These are phyloP conservation scores for Saccharomycopsis fodiens DNA, from an alignment of 805 yeast genomes.

Conservation along the genomic window DNA sequence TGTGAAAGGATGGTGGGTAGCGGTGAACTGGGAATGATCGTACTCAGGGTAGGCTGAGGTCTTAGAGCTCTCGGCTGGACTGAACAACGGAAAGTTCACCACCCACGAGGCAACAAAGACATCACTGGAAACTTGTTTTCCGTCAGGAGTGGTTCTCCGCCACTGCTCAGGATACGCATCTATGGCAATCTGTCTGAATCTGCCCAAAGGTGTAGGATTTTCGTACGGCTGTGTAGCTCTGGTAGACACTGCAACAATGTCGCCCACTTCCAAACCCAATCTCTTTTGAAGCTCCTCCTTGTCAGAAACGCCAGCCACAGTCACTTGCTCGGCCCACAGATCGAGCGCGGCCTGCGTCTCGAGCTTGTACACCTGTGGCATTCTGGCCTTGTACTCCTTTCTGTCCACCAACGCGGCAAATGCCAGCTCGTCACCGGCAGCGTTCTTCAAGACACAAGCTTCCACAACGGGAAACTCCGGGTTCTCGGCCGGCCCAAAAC, in stretches of 20 bases:
- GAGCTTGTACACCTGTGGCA: conserved; percentile 51
- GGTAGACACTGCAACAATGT: conserved; percentile 71
- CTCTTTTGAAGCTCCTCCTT: conserved; percentile 24
- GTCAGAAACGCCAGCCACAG: conserved; percentile 25
- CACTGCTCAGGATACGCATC: conserved; percentile 43
- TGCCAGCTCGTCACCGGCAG: conserved; percentile 31
- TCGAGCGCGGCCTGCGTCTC: conserved; percentile 31
- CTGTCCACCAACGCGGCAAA: conserved; percentile 29
- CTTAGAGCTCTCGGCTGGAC: conserved; percentile 47
- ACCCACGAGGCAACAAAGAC: conserved; percentile 72
- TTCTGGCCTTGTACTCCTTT: conserved; percentile 44
- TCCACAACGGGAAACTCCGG: conserved; percentile 64
- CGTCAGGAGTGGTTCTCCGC: conserved; percentile 32
- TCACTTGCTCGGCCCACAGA: conserved; percentile 40
- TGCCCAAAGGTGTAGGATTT: conserved; percentile 92
- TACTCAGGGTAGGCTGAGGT: conserved; percentile 52
- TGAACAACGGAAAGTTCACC: conserved; percentile 85
- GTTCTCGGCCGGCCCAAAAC: conserved; percentile 29
- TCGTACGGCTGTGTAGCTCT: conserved; percentile 67
- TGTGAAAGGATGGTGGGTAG: conserved; percentile 98
- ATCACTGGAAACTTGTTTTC: conserved; percentile 21
- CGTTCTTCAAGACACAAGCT: conserved; percentile 54
- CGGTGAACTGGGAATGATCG: conserved; percentile 37
- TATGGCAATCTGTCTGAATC: conserved; percentile 69
- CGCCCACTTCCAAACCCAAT: conserved; percentile 53